phyloP scores from a whole-genome alignment of 2,329 filamentous ascomycete species.

The Sordariomycetes sp. region DNA sequence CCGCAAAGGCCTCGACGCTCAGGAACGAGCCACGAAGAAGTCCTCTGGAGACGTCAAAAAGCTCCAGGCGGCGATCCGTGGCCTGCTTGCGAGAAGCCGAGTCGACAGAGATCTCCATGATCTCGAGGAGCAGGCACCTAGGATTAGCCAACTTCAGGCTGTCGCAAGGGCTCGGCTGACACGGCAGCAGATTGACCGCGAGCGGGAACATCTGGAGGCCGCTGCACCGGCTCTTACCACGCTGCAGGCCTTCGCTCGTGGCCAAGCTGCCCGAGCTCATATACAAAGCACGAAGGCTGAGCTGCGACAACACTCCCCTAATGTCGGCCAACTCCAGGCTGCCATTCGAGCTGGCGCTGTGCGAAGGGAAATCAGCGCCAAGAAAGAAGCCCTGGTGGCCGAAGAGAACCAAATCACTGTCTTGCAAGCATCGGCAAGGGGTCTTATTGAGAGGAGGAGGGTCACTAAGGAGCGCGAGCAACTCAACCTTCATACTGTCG shows the following conservation, averaged over 20 bases:
- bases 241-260: conserved; percentile 32
- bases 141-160: conserved; percentile 53
- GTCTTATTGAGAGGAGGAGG: conserved; percentile 47
- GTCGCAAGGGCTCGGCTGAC: conserved; percentile 53
- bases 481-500: conserved; percentile 47
- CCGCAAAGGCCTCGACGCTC: conserved; percentile 46
- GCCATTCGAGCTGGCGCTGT: conserved; percentile 46
- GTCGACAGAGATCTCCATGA: conserved; percentile 42
- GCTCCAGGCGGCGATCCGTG: conserved; percentile 60
- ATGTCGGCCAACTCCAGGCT: conserved; percentile 39
- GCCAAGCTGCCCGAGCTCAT: conserved; percentile 35
- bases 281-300: conserved; percentile 36
- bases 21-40: conserved; percentile 45
- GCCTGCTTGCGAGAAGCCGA: conserved; percentile 51
- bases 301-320: conserved; percentile 30
- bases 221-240: conserved; percentile 41
- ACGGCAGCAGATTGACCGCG: conserved; percentile 41
- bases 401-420: conserved; percentile 36
- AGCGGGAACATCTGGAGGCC: conserved; percentile 40
- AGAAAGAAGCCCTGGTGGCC: conserved; percentile 36
- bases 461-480: conserved; percentile 39
- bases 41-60: conserved; percentile 41
- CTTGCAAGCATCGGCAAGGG: conserved; percentile 52
- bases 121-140: conserved; percentile 39
- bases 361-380: conserved; percentile 37